phyloP scores from a whole-genome alignment of 75 land plant genomes.

The Larix kaempferi region DNA sequence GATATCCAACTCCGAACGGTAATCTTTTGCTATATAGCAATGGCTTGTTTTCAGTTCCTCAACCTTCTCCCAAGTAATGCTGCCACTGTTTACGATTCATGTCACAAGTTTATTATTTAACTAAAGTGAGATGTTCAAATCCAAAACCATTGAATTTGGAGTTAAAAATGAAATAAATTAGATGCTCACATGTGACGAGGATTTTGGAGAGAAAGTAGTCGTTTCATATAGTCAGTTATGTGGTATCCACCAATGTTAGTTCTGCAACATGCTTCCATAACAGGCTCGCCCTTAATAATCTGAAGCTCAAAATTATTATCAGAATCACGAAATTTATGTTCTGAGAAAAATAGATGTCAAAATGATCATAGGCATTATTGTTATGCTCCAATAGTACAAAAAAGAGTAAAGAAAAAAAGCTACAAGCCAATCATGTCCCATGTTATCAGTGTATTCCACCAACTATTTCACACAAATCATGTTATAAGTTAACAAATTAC shows the following conservation, averaged over 20 bases:
- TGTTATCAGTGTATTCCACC: too few relatives aligned
- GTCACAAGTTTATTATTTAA: neutral
- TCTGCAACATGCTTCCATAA: conserved; percentile 73
- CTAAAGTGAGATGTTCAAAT: neutral
- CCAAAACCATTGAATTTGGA: conserved; percentile 5
- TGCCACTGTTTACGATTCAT: conserved; percentile 39
- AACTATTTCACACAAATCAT: too few relatives aligned
- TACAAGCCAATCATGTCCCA: neutral
- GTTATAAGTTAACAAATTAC: too few relatives aligned
- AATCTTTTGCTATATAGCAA: conserved; percentile 84
- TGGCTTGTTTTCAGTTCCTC: conserved; percentile 90
- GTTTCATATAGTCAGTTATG: conserved; percentile 82
- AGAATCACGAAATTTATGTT: neutral
- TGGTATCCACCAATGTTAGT: conserved; percentile 94
- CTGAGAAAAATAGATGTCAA: neutral
- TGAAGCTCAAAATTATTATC: conserved; percentile 20
- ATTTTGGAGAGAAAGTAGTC: conserved; percentile 86
- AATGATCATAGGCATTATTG: too few relatives aligned
- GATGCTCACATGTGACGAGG: conserved; percentile 74
- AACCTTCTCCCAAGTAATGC: conserved; percentile 88
- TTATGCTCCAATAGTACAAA: neutral
- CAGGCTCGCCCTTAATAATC: conserved; percentile 88
- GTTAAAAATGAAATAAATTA: neutral
- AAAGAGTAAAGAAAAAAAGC: neutral
- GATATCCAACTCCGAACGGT: conserved; percentile 62